Evolutionary conservation across 352 stramenopile species (phyloP), one percentile per base, ranked within the genome.

Genomic region (Plasmopara halstedii): DNA sequence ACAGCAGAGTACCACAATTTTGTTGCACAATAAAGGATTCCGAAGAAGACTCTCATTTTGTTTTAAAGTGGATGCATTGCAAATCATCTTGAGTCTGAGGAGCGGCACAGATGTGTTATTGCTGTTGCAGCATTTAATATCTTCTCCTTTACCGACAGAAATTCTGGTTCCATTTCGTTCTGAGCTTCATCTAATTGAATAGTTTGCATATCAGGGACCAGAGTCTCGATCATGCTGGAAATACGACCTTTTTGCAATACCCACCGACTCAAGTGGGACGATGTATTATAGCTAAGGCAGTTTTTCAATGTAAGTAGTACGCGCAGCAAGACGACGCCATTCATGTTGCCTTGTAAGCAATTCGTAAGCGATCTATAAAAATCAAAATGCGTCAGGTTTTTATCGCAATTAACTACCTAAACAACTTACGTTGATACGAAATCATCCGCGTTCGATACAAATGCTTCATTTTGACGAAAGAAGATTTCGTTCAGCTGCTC

Each of bases 271-370:
- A 69, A 48, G n/a, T 42, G 26, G n/a, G 33, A 26, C 33, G 55
- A 53, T 38, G 44, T 54, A 36, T 83, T 54, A 42, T 66, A 85
- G 5, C 75, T 66, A 15, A 87, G 41, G 21, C 67, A 78, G 44
- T 79, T 74, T 42, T 79, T 83, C 10, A 84, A 46, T 1, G 65
- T 78, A 21, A 80, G 58, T n/a, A 83, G 42, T 9, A 83, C 52
- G 10, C 70, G 70, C 0, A 83, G 59, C 2, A 70, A 38, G 22
- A 83, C 46, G 18, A 64, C 31, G 2, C 25, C 31, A 31, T 49
- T 41, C 17, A 40, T 17, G 8, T 53, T 26, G 6, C 22, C 40
- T 45, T 70, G 53, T 21, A 81, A 46, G 14, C 56, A 70, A 9
- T 26, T 14, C 3, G 62, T n/a, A 25, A 78, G 19, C 13, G 39